Base-by-base conservation (phyloP, 371 early-diverging fungal species). In the Chytridiales sp. region DNA sequence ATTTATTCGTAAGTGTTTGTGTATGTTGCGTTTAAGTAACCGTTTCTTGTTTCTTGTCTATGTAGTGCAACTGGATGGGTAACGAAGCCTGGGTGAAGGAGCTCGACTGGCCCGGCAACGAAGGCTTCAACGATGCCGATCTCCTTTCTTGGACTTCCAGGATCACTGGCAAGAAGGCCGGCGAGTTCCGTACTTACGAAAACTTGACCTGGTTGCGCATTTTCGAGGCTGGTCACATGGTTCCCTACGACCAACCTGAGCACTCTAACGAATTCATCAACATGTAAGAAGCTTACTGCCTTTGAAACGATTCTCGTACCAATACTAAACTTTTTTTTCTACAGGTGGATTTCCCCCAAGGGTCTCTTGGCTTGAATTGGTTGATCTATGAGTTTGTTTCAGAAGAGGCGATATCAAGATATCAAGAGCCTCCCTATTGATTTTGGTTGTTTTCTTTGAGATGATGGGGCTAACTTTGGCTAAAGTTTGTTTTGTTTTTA, bases 211-310 rank as follows among this genome's bases (percentile, higher is more conserved):
- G 88, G 77, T 63, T 91, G 39, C 81, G 88, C 17, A 78, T 91
- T 11, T 93, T 84, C 66, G 89, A 87, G 50, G 97, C 92, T 41
- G 97, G 94, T 11, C 94, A 94, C 68, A 92, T 93, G 92, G 83
- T 75, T 47, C 66, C 69, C 1, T 69, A 68, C 47, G 68, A 72
- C 49, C 70, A 75, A 53, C 75, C 75, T 44, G 66, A 72, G 49
- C 69, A 67, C 57, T 56, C 61, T n/a, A 29, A 81, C 47, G 84
- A 81, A 61, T 82, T 89, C 75, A 74, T 87, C 64, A 84, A 85
- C 70, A 74, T 66, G 61, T 88, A n/a, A n/a, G n/a, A n/a, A n/a
- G n/a, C n/a, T n/a, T n/a, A n/a, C n/a, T n/a, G n/a, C n/a, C n/a
- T n/a, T n/a, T n/a, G n/a, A n/a, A n/a, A n/a, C n/a, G n/a, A n/a